A percentile compares a stretch with the other conserved stretches of the same genome.
Conservation (phyloP, 2,329 filamentous ascomycete species). For the Albophoma yamanashiensis region DNA sequence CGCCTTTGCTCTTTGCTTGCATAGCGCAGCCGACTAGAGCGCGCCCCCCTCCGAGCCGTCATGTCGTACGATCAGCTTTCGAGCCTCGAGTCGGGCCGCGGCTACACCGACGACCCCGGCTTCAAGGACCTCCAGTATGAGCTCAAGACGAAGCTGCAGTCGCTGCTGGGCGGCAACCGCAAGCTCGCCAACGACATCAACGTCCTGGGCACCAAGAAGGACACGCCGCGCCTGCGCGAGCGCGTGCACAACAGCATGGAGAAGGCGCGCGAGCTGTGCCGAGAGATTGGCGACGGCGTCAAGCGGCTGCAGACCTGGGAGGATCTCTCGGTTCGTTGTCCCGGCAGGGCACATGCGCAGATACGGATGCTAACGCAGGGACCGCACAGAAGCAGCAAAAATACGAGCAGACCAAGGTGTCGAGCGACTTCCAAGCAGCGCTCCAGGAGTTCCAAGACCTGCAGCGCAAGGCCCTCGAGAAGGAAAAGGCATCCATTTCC, state of each 20-base stretch:
- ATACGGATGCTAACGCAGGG: background rate
- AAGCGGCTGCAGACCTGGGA: conserved; percentile 87
- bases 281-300: conserved; percentile 83
- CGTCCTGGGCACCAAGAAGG: conserved; percentile 78
- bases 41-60: conserved; percentile 1
- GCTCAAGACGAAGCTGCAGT: conserved; percentile 81
- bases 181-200: conserved; percentile 75
- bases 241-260: conserved; percentile 80
- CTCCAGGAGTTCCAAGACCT: conserved; percentile 85
- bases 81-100: conserved; percentile 65
- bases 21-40: background rate
- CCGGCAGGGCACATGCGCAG: background rate
- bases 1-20: background rate
- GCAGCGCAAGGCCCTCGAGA: conserved; percentile 85
- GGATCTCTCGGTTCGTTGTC: conserved; percentile 58
- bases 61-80: conserved; percentile 94
- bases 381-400: conserved; percentile 71
- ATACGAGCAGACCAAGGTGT: conserved; percentile 91
- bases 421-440: conserved; percentile 81
- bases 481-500: conserved; percentile 76
- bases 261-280: conserved; percentile 78
- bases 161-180: conserved; percentile 77
- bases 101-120: conserved; percentile 86
- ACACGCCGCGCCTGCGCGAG: conserved; percentile 84
- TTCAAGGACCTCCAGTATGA: conserved; percentile 76